Conservation (phyloP, 345 rosid genomes). For the Eucalyptus regnans region DNA sequence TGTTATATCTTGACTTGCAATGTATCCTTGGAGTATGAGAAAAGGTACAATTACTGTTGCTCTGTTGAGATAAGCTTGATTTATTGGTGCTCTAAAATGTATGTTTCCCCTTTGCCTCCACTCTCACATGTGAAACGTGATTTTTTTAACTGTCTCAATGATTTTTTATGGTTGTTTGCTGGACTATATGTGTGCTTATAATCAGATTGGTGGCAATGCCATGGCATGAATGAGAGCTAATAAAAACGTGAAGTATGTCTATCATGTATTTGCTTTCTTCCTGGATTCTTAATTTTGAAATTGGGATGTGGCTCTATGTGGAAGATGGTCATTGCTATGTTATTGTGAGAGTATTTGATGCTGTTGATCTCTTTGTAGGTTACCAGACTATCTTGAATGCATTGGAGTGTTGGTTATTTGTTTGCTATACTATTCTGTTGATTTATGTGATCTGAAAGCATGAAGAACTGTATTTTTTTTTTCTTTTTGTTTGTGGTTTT, state of each 20-base stretch:
- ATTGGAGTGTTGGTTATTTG: not conserved
- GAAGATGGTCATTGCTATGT: not conserved
- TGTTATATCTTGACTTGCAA: constrained; percentile 93
- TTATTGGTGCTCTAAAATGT: not conserved
- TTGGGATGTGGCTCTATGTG: not conserved
- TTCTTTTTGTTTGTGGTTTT: not conserved
- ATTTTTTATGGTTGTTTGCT: not conserved
- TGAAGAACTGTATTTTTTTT: not conserved
- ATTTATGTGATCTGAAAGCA: not conserved
- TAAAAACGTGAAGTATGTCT: not conserved
- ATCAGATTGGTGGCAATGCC: not conserved
- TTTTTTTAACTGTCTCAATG: not conserved
- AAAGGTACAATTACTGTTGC: constrained; percentile 39
- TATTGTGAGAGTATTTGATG: not conserved
- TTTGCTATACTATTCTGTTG: not conserved
- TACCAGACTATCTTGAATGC: not conserved
- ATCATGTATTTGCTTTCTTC: not conserved
- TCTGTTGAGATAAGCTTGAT: not conserved
- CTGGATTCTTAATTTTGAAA: not conserved
- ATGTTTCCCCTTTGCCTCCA: not conserved
- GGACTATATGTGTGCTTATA: not conserved
- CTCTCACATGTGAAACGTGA: not conserved
- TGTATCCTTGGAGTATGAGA: constrained; percentile 90
- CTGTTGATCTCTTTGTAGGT: not conserved
- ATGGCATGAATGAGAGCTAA: not conserved